Percentiles rank a stretch among this genome's conserved stretches.
These are phyloP conservation scores for Ajuga chamaepitys DNA, from an alignment of 257 asterid genomes.

Conservation along the genomic window DNA sequence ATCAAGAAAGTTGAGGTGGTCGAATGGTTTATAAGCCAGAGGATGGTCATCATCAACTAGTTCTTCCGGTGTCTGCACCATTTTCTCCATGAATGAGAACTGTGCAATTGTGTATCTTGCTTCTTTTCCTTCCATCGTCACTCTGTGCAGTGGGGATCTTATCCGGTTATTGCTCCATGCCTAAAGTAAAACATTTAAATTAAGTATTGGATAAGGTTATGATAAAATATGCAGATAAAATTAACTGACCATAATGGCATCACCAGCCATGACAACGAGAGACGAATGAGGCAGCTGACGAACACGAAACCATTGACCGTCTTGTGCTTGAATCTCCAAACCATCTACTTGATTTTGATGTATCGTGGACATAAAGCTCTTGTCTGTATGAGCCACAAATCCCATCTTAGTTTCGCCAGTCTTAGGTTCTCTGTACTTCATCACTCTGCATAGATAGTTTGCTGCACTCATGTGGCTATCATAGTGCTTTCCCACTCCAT, in stretches of 20 bases:
- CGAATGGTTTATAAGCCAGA: conserved; percentile 41
- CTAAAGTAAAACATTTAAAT: conserved; percentile 17
- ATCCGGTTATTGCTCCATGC: conserved; percentile 76
- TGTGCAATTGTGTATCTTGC: conserved; percentile 58
- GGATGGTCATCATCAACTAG: conserved; percentile 53
- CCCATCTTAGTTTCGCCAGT: conserved; percentile 39
- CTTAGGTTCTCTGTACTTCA: conserved; percentile 49
- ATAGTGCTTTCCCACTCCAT: conserved; percentile 50
- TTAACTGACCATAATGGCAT: conserved; percentile 53
- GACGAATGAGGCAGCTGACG: conserved; percentile 39
- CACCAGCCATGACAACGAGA: conserved; percentile 76
- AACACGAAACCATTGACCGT: conserved; percentile 63
- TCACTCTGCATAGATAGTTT: conserved; percentile 48
- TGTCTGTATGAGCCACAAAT: conserved; percentile 66
- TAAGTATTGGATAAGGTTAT: too few relatives aligned
- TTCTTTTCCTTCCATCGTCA: conserved; percentile 53
- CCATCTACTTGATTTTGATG: conserved; percentile 64
- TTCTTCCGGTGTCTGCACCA: conserved; percentile 51
- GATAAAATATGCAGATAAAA: too few relatives aligned
- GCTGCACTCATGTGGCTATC: conserved; percentile 30
- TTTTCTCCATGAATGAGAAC: conserved; percentile 56
- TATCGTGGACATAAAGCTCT: conserved; percentile 66
- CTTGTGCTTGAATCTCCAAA: conserved; percentile 50
- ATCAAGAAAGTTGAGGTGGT: conserved; percentile 48
- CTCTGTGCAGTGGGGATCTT: conserved; percentile 53